phyloP scores from a whole-genome alignment of 2,329 filamentous ascomycete genomes.

The Claviceps lovelessii region DNA sequence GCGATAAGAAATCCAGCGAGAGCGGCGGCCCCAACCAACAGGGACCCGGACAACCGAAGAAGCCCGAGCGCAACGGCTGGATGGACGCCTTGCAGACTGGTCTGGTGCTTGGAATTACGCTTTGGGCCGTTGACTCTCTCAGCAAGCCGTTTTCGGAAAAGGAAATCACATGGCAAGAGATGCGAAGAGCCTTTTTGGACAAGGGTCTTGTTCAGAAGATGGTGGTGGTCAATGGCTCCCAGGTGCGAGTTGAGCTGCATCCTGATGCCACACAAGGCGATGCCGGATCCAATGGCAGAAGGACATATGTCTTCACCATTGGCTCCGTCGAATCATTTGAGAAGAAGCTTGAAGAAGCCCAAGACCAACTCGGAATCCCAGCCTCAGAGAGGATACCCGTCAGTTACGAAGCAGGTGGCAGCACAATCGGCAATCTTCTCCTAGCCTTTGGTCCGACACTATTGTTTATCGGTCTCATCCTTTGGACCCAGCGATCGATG shows the following conservation, averaged over 20 bases:
- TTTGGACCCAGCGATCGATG: conserved; percentile 66
- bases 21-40: conserved; percentile 13
- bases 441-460: conserved; percentile 74
- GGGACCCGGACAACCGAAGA: conserved; percentile 19
- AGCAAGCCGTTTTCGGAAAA: conserved; percentile 30
- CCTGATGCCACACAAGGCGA: conserved; percentile 47
- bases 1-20: conserved; percentile 9
- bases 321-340: conserved; percentile 92
- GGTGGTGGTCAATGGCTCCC: conserved; percentile 56
- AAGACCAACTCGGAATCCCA: conserved; percentile 76
- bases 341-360: conserved; percentile 71
- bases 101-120: conserved; percentile 38
- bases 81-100: conserved; percentile 21
- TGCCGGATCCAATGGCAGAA: conserved; percentile 15
- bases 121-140: conserved; percentile 28
- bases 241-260: conserved; percentile 68
- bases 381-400: conserved; percentile 82
- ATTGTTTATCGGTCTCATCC: conserved; percentile 68
- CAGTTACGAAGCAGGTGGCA: conserved; percentile 67
- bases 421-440: conserved; percentile 58
- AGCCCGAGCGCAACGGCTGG: conserved; percentile 21
- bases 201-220: conserved; percentile 93
- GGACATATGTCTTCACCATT: conserved; percentile 77
- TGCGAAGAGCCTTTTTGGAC: conserved; percentile 83
- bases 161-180: conserved; percentile 97